Evolutionary conservation across 1,284 basidiomycete genomes (phyloP).

Genomic region (Sparassis latifolia): DNA sequence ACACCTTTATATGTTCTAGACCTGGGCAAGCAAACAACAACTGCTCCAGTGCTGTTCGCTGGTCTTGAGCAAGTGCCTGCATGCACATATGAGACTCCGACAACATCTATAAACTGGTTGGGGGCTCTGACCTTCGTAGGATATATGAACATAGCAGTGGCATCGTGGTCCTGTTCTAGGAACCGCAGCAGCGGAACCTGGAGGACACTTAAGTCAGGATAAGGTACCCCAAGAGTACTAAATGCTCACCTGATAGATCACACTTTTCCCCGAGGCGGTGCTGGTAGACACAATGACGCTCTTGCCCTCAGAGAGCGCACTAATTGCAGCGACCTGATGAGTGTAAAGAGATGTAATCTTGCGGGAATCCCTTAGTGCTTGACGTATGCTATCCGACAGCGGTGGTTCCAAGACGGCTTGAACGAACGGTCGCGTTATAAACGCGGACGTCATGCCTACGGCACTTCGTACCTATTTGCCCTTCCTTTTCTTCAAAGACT

Average conservation of each 20-base stretch:
- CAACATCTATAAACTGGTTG: background rate
- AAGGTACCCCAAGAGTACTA: background rate
- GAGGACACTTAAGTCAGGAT: background rate
- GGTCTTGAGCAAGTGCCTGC: slow-evolving; percentile 87
- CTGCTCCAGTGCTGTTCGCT: slow-evolving; percentile 63
- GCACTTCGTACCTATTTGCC: slow-evolving; percentile 39
- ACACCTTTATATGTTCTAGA: slow-evolving; percentile 55
- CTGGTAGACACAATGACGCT: slow-evolving; percentile 88
- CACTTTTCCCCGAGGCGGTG: slow-evolving; percentile 88
- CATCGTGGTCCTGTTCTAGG: slow-evolving; percentile 52
- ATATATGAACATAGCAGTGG: slow-evolving; percentile 84
- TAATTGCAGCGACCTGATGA: slow-evolving; percentile 78
- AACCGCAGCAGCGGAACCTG: slow-evolving; percentile 71
- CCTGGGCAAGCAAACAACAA: slow-evolving; percentile 58
- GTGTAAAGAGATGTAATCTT: slow-evolving; percentile 66
- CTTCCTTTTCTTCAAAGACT: slow-evolving; percentile 45
- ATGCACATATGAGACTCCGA: background rate
- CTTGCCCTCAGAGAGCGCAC: slow-evolving; percentile 52
- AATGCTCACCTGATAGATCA: slow-evolving; percentile 72
- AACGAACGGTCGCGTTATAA: background rate
- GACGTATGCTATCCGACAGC: slow-evolving; percentile 50
- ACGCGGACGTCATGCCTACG: background rate
- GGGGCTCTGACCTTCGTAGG: slow-evolving; percentile 67
- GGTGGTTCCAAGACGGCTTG: slow-evolving; percentile 48
- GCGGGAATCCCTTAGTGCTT: slow-evolving; percentile 57